Evolutionary conservation across 306 rosid species (phyloP), one percentile per base, ranked within the genome.

Genomic region (Senna siamea): DNA sequence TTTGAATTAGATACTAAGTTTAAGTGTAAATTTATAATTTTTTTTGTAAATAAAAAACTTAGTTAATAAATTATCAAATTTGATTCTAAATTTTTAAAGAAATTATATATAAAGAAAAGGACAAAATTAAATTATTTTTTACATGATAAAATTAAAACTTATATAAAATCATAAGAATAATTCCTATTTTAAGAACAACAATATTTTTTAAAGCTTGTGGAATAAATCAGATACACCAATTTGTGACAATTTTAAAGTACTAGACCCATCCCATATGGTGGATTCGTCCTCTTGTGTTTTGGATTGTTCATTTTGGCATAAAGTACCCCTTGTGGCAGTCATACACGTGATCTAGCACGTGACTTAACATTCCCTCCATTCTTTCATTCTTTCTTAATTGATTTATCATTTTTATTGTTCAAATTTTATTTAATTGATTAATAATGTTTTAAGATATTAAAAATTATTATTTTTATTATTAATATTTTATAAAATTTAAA

Each of bases 331-430:
- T 15, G 18, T 2, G 53, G 30, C 63, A 51, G 52, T 15, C 43
- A 13, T 34, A 14, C 78, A 62, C 71, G 77, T 73, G 69, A 73
- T 60, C 40, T 35, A 13, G 70, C 78, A 35, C 70, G 65, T 74
- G 78, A 64, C 32, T 60, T 26, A 43, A 30, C 57, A 6, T 26
- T 0, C 15, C 19, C 4, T n/a, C 26, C 2, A 9, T 6, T 23
- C 10, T 13, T 65, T 2, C 40, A 2, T 37, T 37, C 8, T 37
- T 26, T 26, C 30, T 26, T 26, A 26, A 26, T 26, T 3, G 3
- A 26, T 63, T 5, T 0, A 1, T 14, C 18, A 0, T 4, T 44
- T 11, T 44, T 30, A 2, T 14, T 58, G n/a, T 6, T 53, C 3
- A 15, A 15, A 30, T 58, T 58, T 28, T 30, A 5, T 7, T n/a